A percentile compares a stretch with the other conserved stretches of the same genome.
Conservation (phyloP, 768 basidiomycete species). For the Leccinum uliginosum region DNA sequence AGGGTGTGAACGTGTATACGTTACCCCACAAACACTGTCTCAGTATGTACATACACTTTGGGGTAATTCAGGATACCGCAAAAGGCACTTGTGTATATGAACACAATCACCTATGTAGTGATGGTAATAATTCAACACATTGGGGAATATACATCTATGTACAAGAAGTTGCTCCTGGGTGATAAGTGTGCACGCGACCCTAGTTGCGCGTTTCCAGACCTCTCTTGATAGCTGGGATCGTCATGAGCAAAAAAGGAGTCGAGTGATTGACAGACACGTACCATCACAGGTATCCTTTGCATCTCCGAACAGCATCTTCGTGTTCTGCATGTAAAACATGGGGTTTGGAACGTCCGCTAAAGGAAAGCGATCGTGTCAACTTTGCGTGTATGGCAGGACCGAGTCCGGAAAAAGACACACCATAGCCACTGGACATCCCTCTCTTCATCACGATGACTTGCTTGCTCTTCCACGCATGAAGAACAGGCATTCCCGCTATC, state of each 20-base stretch:
- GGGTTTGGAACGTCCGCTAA: conserved; percentile 88
- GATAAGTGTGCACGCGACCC: not conserved
- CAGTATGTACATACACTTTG: no score
- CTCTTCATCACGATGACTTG: conserved; percentile 92
- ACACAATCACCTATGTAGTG: not conserved
- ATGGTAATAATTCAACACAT: conserved; percentile 9
- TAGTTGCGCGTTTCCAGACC: conserved; percentile 42
- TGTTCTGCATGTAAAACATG: conserved; percentile 89
- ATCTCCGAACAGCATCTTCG: conserved; percentile 90
- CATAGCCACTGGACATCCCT: conserved; percentile 85
- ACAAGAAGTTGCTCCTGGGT: conserved; percentile 1
- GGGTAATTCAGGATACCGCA: conserved; percentile 7
- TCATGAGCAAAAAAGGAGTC: not conserved
- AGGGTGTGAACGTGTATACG: conserved; percentile 30
- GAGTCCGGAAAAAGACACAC: conserved; percentile 33
- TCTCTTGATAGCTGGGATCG: conserved; percentile 51
- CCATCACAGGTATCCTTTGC: conserved; percentile 90
- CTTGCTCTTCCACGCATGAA: conserved; percentile 92
- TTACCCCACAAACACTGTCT: conserved; percentile 18
- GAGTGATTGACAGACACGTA: conserved; percentile 24
- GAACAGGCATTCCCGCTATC: conserved; percentile 90
- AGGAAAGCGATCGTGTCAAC: not conserved
- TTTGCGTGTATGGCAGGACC: not conserved
- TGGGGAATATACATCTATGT: conserved; percentile 20
- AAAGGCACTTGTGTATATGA: not conserved